Evolutionary conservation across 1,284 basidiomycete species (phyloP).

Genomic region (Fomitopsis schrenkii): DNA sequence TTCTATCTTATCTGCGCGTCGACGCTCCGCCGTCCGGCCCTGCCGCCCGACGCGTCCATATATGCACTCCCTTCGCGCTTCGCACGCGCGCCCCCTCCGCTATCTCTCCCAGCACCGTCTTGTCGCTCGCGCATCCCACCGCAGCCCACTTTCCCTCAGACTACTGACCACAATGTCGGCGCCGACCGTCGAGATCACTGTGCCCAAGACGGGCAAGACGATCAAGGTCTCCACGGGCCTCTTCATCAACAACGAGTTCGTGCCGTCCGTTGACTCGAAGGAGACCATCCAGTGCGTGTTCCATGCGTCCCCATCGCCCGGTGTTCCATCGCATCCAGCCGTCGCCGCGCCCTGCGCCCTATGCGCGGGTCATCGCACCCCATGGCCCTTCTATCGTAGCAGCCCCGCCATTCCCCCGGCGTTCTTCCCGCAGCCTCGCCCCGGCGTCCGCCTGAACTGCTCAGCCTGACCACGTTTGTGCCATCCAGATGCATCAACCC

Average conservation of each 20-base stretch:
- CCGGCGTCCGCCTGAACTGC: background rate
- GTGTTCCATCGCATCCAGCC: background rate
- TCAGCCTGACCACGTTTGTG: background rate
- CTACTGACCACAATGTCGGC: constrained; percentile 13
- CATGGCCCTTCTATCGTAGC: background rate
- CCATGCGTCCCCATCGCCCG: background rate
- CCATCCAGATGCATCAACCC: constrained; percentile 61
- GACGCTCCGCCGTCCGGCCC: background rate
- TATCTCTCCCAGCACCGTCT: background rate
- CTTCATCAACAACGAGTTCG: constrained; percentile 90
- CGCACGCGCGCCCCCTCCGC: background rate
- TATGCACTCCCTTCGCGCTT: background rate
- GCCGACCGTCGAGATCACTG: constrained; percentile 20
- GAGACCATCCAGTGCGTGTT: constrained; percentile 53
- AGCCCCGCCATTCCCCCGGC: background rate
- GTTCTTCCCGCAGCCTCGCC: background rate
- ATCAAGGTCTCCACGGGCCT: constrained; percentile 75
- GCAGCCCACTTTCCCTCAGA: background rate
- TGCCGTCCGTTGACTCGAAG: constrained; percentile 58
- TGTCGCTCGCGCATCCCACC: background rate
- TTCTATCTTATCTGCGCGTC: constrained; percentile 1
- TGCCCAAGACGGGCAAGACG: constrained; percentile 39
- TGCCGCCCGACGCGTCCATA: background rate
- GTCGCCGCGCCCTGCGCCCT: background rate
- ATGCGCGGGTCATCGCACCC: background rate